Percentiles rank a stretch among this genome's conserved stretches.
Evolutionary conservation across 768 basidiomycete genomes (phyloP).

Genomic region (Gautieria morchelliformis): DNA sequence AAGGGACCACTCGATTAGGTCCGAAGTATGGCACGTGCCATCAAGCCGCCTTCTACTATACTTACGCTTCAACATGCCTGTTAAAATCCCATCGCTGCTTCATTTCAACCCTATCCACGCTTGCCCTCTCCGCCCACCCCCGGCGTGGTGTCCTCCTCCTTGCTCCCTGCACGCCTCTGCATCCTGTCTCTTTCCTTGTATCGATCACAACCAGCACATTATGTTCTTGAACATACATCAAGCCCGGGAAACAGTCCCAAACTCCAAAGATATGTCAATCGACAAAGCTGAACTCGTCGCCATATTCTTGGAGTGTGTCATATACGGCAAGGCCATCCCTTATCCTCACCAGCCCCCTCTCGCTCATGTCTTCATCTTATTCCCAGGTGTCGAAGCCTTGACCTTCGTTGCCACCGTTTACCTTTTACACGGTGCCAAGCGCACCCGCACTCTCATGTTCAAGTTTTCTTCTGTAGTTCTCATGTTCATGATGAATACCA

Average conservation of each 20-base stretch:
- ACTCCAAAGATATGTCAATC: not conserved
- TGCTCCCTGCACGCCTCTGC: not conserved
- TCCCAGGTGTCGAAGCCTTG: conserved; percentile 4
- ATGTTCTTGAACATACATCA: not conserved
- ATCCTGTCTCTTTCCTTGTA: not conserved
- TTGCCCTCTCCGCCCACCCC: not conserved
- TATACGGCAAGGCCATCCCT: not conserved
- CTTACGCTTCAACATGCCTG: not conserved
- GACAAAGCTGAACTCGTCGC: conserved; percentile 4
- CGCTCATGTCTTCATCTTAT: not conserved
- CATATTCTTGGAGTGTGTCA: not conserved
- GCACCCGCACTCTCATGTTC: not conserved
- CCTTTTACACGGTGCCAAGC: conserved; percentile 6
- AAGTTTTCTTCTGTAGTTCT: conserved; percentile 1
- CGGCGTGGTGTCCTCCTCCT: not conserved
- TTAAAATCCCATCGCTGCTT: not conserved
- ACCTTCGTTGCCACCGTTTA: conserved; percentile 3
- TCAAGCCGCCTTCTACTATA: not conserved
- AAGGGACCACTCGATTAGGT: not conserved
- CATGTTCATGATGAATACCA: conserved; percentile 6
- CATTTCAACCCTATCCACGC: not conserved
- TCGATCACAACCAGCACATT: not conserved
- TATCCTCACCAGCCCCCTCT: not conserved
- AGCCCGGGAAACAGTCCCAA: not conserved
- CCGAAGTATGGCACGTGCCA: not conserved